phyloP scores from a whole-genome alignment of 176 grass and related monocot genomes.

The Oryza glumipatula region DNA sequence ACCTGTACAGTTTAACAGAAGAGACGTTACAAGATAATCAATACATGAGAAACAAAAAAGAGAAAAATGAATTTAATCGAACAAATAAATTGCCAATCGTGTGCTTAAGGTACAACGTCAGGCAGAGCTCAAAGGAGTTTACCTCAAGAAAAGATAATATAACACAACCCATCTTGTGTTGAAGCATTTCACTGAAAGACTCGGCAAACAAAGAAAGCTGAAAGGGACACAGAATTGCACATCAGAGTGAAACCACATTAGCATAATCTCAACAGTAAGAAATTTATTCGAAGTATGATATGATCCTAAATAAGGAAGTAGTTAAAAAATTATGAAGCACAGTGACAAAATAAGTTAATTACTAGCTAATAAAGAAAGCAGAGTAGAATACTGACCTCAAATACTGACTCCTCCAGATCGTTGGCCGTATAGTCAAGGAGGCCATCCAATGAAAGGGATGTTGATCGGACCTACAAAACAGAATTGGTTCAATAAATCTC shows the following conservation, averaged over 20 bases:
- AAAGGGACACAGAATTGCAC: constrained; percentile 33
- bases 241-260: constrained; percentile 26
- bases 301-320: background rate
- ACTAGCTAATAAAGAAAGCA: background rate
- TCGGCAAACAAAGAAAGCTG: constrained; percentile 98
- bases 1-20: background rate
- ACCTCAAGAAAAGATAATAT: constrained; percentile 97
- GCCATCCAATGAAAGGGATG: constrained; percentile 84
- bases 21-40: background rate
- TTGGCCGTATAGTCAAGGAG: constrained; percentile 95
- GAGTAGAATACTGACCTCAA: constrained; percentile 70
- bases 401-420: constrained; percentile 88
- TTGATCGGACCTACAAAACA: constrained; percentile 73
- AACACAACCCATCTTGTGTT: constrained; percentile 87
- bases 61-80: background rate
- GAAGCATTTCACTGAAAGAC: constrained; percentile 98
- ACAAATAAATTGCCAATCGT: background rate
- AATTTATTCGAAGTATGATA: background rate
- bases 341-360: constrained; percentile 10
- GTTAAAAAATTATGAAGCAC: background rate
- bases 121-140: constrained; percentile 40
- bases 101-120: constrained; percentile 28
- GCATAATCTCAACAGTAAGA: constrained; percentile 5
- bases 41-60: background rate
- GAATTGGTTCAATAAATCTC: constrained; percentile 22